Evolutionary conservation across 1,284 basidiomycete genomes (phyloP).

Genomic region (Ganoderma resinaceum): DNA sequence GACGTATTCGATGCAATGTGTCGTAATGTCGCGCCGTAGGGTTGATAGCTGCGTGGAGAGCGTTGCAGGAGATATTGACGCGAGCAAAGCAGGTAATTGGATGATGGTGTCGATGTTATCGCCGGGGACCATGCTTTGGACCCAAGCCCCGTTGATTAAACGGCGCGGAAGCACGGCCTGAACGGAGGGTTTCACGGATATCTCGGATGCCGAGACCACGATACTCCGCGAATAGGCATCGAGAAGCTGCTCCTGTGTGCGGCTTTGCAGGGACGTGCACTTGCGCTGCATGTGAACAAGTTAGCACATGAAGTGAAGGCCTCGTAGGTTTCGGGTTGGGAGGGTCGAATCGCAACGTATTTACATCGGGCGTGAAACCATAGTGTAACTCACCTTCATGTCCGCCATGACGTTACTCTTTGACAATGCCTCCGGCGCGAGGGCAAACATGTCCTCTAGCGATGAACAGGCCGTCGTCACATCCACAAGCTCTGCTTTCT

Average conservation of each 20-base stretch:
- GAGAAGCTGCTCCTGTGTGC: constrained; percentile 72
- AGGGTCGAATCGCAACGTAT: too few species aligned
- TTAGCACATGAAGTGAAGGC: constrained; percentile 18
- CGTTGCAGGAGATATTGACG: constrained; percentile 62
- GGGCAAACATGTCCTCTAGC: constrained; percentile 53
- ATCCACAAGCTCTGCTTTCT: constrained; percentile 65
- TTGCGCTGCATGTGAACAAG: constrained; percentile 49
- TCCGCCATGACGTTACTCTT: constrained; percentile 59
- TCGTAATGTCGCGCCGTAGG: constrained; percentile 69
- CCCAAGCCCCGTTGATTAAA: constrained; percentile 5
- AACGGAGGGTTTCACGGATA: constrained; percentile 59
- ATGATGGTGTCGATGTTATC: constrained; percentile 55
- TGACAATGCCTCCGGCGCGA: constrained; percentile 58
- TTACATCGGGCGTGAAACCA: background rate
- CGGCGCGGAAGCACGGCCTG: constrained; percentile 52
- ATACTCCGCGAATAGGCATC: constrained; percentile 71
- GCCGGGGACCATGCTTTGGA: constrained; percentile 47
- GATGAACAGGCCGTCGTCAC: constrained; percentile 53
- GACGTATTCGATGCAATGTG: constrained; percentile 64
- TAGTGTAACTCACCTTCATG: constrained; percentile 56
- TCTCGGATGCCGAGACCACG: constrained; percentile 52
- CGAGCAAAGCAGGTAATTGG: constrained; percentile 64
- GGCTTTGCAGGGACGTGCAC: constrained; percentile 60
- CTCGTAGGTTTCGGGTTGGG: background rate
- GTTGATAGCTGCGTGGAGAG: constrained; percentile 62